Evolutionary conservation across 805 yeast genomes (phyloP).

Genomic region (Spathaspora arborariae): DNA sequence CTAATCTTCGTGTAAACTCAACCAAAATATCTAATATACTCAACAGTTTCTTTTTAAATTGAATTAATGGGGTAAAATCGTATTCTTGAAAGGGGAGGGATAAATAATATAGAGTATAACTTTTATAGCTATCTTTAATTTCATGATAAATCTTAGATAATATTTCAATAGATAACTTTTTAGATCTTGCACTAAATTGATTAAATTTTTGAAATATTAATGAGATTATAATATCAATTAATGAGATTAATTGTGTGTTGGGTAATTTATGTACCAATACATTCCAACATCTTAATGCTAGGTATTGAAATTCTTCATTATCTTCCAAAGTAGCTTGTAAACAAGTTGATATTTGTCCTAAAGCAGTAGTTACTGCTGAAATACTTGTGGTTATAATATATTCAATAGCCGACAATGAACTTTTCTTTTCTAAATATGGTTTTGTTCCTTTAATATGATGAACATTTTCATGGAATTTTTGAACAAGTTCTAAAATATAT

Average conservation of each 20-base stretch:
- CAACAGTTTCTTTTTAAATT: constrained; percentile 24
- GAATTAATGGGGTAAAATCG: constrained; percentile 13
- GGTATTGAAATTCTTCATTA: constrained; percentile 51
- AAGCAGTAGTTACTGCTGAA: constrained; percentile 49
- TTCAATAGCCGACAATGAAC: constrained; percentile 70
- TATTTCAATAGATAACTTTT: constrained; percentile 48
- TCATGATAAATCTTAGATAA: constrained; percentile 35
- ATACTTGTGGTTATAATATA: constrained; percentile 58
- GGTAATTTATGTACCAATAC: constrained; percentile 55
- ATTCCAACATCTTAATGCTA: constrained; percentile 67
- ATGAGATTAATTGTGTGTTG: constrained; percentile 54
- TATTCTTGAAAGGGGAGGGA: constrained; percentile 47
- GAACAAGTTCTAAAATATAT: constrained; percentile 70
- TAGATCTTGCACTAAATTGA: constrained; percentile 46
- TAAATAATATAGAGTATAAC: constrained; percentile 49
- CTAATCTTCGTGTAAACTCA: constrained; percentile 54
- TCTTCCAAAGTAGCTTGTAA: constrained; percentile 70
- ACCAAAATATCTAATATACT: constrained; percentile 36
- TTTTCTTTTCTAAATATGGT: constrained; percentile 67
- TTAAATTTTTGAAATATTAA: constrained; percentile 67
- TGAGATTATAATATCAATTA: constrained; percentile 73
- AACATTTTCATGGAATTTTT: constrained; percentile 73
- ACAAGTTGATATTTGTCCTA: constrained; percentile 85
- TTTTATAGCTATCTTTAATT: constrained; percentile 29
- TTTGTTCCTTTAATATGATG: constrained; percentile 69